phyloP scores from a whole-genome alignment of 2,329 filamentous ascomycete genomes.

The Macrophomina pseudophaseolina region DNA sequence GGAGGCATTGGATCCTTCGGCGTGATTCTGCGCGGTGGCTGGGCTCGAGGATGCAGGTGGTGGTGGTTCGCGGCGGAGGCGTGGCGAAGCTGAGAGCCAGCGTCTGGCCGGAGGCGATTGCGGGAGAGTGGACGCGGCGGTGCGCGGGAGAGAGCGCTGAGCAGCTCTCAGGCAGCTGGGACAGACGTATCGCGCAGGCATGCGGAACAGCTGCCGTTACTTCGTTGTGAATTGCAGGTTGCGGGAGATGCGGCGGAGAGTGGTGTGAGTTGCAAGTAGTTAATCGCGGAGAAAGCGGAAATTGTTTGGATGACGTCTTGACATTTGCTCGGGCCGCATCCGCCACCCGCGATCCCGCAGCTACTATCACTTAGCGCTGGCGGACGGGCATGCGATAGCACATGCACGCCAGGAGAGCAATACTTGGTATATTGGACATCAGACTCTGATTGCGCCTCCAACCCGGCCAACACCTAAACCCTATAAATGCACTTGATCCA shows the following conservation, averaged over 20 bases:
- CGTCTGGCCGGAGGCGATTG: constrained; percentile 24
- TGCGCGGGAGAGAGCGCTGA: constrained; percentile 26
- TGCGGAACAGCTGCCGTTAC: neutral
- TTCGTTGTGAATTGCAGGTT: neutral
- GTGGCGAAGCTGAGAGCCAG: constrained; percentile 29
- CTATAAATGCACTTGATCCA: constrained; percentile 23
- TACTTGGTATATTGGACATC: neutral
- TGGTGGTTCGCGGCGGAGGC: constrained; percentile 32
- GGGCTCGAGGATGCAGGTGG: constrained; percentile 30
- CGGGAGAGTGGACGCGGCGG: neutral
- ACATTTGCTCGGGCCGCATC: neutral
- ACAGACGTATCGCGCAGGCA: constrained; percentile 37
- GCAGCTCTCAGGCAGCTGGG: constrained; percentile 47
- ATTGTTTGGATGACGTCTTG: constrained; percentile 22
- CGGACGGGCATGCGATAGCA: neutral
- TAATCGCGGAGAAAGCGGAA: neutral
- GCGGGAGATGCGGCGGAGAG: neutral
- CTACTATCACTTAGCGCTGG: neutral
- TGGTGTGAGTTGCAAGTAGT: too few species aligned
- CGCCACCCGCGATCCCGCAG: neutral
- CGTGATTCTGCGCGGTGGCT: constrained; percentile 26
- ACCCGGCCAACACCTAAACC: constrained; percentile 7
- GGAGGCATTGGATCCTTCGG: constrained; percentile 32
- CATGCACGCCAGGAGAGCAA: neutral
- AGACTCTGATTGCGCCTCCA: constrained; percentile 2